Base-by-base conservation (phyloP, 225 moss, liverwort and hornwort species). In the Neckera pumila region DNA sequence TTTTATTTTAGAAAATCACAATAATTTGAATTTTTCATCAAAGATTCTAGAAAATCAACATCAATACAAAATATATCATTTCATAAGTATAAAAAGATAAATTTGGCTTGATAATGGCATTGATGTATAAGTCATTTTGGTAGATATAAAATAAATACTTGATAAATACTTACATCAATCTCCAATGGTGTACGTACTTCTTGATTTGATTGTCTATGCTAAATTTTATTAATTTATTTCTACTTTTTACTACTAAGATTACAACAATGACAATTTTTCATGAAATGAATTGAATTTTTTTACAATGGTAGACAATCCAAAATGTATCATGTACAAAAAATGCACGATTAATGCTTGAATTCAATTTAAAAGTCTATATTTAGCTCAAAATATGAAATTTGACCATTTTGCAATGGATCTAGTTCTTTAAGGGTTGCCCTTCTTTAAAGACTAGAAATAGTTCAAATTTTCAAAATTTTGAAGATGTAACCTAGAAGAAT, bases 351-450 rank as follows among this genome's bases (percentile, higher is more conserved):
- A 40, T 25, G 9, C 40, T 70, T 8, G 5, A 38, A 70, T 14
- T 5, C 8, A 40, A 69, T 23, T 4, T 7, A 4, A 25, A 23
- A n/a, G 7, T 7, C 7, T 38, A 22, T 11, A n/a, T 38, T 38
- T 22, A 7, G 3, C 38, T 67, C 2, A 22, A 12, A 12, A 5
- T 4, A 67, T n/a, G 22, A 40, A 38, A 23, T 69, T 67, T 69
- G 22, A 38, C 7, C 13, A 38, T 69, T 38, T 38, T 38, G 13
- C 22, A 22, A 22, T n/a, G 22, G 12, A n/a, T 40, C 3, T 14
- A 1, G 4, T 40, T 6, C 4, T n/a, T n/a, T 3, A 19, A 36
- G 6, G 16, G 1, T 36, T 11, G 11, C 20, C 19, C 19, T 3
- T 7, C 12, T 3, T 65, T 36, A 38, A 11, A 7, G 17, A 17